phyloP scores from a whole-genome alignment of 495 filamentous ascomycete species.

The Annulohypoxylon moriforme region DNA sequence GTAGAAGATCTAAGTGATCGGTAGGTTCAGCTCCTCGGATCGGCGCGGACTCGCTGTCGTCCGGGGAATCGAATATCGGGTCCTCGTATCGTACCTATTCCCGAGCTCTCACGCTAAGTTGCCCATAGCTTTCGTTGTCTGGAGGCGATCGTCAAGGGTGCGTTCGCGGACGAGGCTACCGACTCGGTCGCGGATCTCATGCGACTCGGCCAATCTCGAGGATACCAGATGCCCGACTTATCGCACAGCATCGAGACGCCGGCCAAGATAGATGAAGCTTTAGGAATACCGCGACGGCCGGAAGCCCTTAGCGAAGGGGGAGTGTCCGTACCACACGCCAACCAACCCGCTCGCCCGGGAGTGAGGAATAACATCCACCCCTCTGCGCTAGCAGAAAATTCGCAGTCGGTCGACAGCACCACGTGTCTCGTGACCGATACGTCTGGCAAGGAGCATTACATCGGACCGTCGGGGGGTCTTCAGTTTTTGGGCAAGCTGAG shows the following conservation, averaged over 20 bases:
- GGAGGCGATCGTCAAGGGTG: constrained; percentile 29
- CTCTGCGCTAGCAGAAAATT: not conserved
- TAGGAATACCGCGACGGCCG: not conserved
- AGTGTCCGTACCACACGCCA: not conserved
- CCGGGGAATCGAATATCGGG: not conserved
- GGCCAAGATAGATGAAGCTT: constrained; percentile 21
- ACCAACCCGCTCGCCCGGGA: not conserved
- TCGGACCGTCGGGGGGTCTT: constrained; percentile 52
- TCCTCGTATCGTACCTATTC: not conserved
- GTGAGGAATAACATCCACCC: not conserved
- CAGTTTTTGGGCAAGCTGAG: constrained; percentile 50
- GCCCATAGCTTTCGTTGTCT: constrained; percentile 28
- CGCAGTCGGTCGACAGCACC: not conserved
- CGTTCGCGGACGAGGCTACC: constrained; percentile 47
- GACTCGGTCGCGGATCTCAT: constrained; percentile 46
- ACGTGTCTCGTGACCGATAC: constrained; percentile 47
- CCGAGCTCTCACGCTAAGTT: constrained; percentile 50
- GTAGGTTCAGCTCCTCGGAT: constrained; percentile 31
- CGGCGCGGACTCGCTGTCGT: not conserved
- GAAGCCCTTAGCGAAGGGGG: not conserved
- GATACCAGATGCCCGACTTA: constrained; percentile 48
- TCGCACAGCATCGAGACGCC: constrained; percentile 8
- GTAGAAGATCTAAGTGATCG: constrained; percentile 58
- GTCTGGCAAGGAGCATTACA: constrained; percentile 51
- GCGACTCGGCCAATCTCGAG: constrained; percentile 44